Conservation (phyloP, 306 rosid genomes). For the Gastrolobium villosum region DNA sequence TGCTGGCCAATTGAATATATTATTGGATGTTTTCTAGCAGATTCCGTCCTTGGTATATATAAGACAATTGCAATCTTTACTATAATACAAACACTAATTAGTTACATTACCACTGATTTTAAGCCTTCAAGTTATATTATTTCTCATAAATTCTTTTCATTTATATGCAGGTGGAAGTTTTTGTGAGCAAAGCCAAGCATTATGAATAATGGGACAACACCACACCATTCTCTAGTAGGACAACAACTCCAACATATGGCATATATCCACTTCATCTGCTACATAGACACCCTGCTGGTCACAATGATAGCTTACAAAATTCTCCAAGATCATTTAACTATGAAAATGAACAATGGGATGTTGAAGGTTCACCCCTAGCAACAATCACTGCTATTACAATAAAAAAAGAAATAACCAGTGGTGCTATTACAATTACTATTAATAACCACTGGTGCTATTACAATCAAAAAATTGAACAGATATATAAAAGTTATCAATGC, state of each 20-base stretch:
- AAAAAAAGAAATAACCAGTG: too few relatives aligned
- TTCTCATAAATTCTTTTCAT: too few relatives aligned
- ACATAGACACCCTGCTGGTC: constrained; percentile 47
- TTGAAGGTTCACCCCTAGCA: constrained; percentile 54
- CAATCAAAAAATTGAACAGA: too few relatives aligned
- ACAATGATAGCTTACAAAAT: constrained; percentile 45
- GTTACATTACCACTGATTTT: constrained; percentile 26
- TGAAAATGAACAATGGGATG: constrained; percentile 55
- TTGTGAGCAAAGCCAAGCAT: too few relatives aligned
- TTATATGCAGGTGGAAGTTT: too few relatives aligned
- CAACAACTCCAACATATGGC: constrained; percentile 64
- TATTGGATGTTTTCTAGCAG: constrained; percentile 87
- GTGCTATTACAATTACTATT: too few relatives aligned
- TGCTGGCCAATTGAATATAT: constrained; percentile 52
- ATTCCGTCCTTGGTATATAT: constrained; percentile 90
- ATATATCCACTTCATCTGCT: constrained; percentile 79
- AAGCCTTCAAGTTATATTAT: too few relatives aligned
- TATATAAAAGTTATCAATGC: too few relatives aligned
- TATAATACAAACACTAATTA: constrained; percentile 73
- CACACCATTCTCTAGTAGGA: constrained; percentile 70
- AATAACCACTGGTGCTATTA: too few relatives aligned
- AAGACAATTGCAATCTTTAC: constrained; percentile 83
- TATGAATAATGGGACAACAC: too few relatives aligned
- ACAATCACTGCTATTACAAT: too few relatives aligned
- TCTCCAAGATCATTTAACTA: constrained; percentile 60